Percentiles rank a stretch among this genome's conserved stretches.
Evolutionary conservation across 768 basidiomycete genomes (phyloP).

Genomic region (Hydnomerulius pinastri): DNA sequence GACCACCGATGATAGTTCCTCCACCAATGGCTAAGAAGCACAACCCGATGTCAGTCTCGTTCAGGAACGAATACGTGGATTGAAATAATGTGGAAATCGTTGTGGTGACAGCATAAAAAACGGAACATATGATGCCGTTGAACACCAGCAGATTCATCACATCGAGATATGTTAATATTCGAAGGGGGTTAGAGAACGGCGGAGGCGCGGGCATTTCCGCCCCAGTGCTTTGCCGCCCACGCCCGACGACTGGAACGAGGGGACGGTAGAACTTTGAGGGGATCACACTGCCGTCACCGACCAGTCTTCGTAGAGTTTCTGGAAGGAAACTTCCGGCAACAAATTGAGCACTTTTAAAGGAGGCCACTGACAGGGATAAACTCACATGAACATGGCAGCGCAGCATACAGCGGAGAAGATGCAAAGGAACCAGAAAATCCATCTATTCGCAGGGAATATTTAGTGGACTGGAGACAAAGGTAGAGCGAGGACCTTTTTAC

Average conservation of each 20-base stretch:
- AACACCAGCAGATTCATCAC: slow-evolving; percentile 43
- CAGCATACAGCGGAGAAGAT: slow-evolving; percentile 50
- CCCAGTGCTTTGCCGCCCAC: slow-evolving; percentile 15
- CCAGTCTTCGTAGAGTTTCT: slow-evolving; percentile 22
- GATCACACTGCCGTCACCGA: slow-evolving; percentile 31
- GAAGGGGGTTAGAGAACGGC: slow-evolving; percentile 40
- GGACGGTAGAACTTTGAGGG: slow-evolving; percentile 29
- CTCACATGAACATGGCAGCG: slow-evolving; percentile 48
- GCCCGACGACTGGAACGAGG: slow-evolving; percentile 25
- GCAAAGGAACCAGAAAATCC: slow-evolving; percentile 65
- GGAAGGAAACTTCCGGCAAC: slow-evolving; percentile 35
- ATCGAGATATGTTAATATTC: slow-evolving; percentile 40
- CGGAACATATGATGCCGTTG: slow-evolving; percentile 55
- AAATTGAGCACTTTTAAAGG: slow-evolving; percentile 11
- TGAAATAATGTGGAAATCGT: slow-evolving; percentile 54
- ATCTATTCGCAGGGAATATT: slow-evolving; percentile 36
- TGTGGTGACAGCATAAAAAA: slow-evolving; percentile 50
- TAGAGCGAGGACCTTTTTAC: slow-evolving; percentile 29
- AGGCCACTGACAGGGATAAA: slow-evolving; percentile 20
- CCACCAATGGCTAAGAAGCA: slow-evolving; percentile 78
- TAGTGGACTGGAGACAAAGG: neutral
- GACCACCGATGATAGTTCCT: slow-evolving; percentile 65
- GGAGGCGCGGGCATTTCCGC: slow-evolving; percentile 6
- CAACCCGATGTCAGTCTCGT: slow-evolving; percentile 59
- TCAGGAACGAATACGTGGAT: slow-evolving; percentile 48